A percentile compares a stretch with the other conserved stretches of the same genome.
These are phyloP conservation scores for Phytophthora pluvialis DNA, from an alignment of 352 stramenopile species.

Conservation along the genomic window DNA sequence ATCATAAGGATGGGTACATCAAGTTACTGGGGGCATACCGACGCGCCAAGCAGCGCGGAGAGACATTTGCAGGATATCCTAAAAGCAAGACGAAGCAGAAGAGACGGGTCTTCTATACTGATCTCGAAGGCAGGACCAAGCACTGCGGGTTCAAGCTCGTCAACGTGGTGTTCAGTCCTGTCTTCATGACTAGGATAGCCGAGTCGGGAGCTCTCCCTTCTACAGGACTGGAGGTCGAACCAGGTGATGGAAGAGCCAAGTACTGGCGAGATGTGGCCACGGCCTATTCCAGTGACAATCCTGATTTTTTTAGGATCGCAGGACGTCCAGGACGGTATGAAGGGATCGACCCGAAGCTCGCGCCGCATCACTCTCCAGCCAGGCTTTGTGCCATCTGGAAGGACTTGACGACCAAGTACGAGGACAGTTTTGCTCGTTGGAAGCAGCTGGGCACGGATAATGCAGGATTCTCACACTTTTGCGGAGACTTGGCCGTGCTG, in stretches of 20 bases:
- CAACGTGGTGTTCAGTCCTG: slow-evolving; percentile 26
- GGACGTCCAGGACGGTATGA: slow-evolving; percentile 22
- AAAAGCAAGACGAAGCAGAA: slow-evolving; percentile 6
- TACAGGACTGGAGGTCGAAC: slow-evolving; percentile 6
- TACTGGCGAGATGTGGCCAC: slow-evolving; percentile 26
- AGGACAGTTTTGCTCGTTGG: slow-evolving; percentile 21
- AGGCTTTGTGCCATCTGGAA: slow-evolving; percentile 22
- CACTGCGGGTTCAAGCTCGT: slow-evolving; percentile 22
- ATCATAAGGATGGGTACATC: slow-evolving; percentile 25
- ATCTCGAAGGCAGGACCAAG: slow-evolving; percentile 14
- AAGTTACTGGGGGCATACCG: slow-evolving; percentile 16
- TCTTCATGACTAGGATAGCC: slow-evolving; percentile 11
- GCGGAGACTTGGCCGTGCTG: slow-evolving; percentile 17
- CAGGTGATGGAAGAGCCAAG: slow-evolving; percentile 6
- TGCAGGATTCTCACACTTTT: slow-evolving; percentile 17
- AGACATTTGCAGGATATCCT: slow-evolving; percentile 12
- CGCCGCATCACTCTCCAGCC: slow-evolving; percentile 10
- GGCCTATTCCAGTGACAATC: slow-evolving; percentile 5
- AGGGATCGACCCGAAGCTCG: slow-evolving; percentile 12
- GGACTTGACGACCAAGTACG: slow-evolving; percentile 9
- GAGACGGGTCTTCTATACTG: neutral
- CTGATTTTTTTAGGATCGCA: slow-evolving; percentile 13
- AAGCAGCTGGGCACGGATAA: slow-evolving; percentile 20
- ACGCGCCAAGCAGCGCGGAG: slow-evolving; percentile 10
- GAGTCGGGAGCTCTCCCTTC: slow-evolving; percentile 23